phyloP scores from a whole-genome alignment of 768 basidiomycete genomes.

The Suillus ampliporus region DNA sequence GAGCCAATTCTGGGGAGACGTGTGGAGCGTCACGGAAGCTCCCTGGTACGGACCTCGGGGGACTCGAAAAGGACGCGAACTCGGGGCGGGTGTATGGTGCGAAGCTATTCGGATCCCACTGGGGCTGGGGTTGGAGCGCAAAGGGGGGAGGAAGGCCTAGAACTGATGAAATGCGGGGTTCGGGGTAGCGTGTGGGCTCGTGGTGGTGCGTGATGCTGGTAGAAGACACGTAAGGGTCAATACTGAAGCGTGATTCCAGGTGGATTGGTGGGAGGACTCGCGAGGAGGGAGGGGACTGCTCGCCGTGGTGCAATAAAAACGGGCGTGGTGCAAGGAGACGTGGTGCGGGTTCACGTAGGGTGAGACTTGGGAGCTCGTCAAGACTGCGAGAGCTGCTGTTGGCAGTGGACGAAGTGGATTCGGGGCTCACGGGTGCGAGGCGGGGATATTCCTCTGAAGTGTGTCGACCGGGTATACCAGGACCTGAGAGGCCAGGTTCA shows the following conservation, averaged over 20 bases:
- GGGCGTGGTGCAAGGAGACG: conserved; percentile 19
- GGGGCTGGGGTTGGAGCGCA: conserved; percentile 68
- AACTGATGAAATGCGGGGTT: conserved; percentile 16
- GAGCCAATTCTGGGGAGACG: conserved; percentile 17
- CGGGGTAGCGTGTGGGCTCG: conserved; percentile 27
- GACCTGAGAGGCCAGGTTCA: conserved; percentile 54
- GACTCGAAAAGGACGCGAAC: conserved; percentile 38
- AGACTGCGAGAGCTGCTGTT: conserved; percentile 13
- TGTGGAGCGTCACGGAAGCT: conserved; percentile 24
- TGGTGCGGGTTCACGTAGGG: conserved; percentile 19
- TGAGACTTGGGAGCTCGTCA: conserved; percentile 15
- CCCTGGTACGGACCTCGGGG: conserved; percentile 40
- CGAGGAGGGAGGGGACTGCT: conserved; percentile 31
- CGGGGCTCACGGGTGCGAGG: conserved; percentile 19
- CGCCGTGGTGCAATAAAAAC: conserved; percentile 18
- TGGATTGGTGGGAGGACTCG: conserved; percentile 35
- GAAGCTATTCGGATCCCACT: conserved; percentile 60
- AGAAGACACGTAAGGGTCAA: conserved; percentile 23
- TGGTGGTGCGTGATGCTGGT: conserved; percentile 23
- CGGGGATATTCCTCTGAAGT: conserved; percentile 22
- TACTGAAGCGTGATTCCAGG: conserved; percentile 21
- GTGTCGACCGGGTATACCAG: conserved; percentile 55
- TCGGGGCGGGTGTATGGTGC: conserved; percentile 43
- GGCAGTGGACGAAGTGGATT: conserved; percentile 8
- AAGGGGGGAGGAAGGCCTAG: conserved; percentile 57